Conservation (phyloP, 1,284 basidiomycete genomes). For the Puccinia hordei region DNA sequence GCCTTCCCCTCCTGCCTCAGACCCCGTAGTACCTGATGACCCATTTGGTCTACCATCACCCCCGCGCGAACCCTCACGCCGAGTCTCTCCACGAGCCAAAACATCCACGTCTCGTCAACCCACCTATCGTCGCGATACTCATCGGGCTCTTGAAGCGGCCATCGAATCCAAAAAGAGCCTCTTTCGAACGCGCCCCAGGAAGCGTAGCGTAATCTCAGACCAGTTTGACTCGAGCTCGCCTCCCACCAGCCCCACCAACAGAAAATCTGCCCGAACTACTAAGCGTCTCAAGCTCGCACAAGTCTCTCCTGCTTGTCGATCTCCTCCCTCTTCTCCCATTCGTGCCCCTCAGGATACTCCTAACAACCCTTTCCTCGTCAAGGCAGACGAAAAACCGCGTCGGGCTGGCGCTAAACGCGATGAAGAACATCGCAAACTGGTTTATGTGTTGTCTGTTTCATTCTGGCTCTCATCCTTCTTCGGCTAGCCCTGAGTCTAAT, state of each 20-base stretch:
- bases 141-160: not conserved
- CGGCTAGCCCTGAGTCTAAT: not conserved
- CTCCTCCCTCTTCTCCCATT: not conserved
- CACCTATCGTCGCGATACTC: not conserved
- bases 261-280: slow-evolving; percentile 14
- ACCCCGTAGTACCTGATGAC: slow-evolving; percentile 13
- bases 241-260: slow-evolving; percentile 27
- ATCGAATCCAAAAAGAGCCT: not conserved
- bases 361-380: slow-evolving; percentile 28
- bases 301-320: not conserved
- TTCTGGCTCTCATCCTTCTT: not conserved
- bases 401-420: slow-evolving; percentile 21
- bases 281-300: slow-evolving; percentile 1
- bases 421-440: slow-evolving; percentile 22
- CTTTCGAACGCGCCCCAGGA: not conserved
- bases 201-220: not conserved
- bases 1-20: slow-evolving; percentile 38
- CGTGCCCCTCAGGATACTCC: slow-evolving; percentile 22
- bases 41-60: not conserved
- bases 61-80: not conserved
- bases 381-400: slow-evolving; percentile 23
- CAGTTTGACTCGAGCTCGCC: slow-evolving; percentile 17
- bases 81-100: slow-evolving; percentile 19
- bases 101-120: not conserved
- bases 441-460: slow-evolving; percentile 41